A percentile compares a stretch with the other conserved stretches of the same genome.
Evolutionary conservation across 208 protist species (phyloP).

Genomic region (Leishmania arabica): DNA sequence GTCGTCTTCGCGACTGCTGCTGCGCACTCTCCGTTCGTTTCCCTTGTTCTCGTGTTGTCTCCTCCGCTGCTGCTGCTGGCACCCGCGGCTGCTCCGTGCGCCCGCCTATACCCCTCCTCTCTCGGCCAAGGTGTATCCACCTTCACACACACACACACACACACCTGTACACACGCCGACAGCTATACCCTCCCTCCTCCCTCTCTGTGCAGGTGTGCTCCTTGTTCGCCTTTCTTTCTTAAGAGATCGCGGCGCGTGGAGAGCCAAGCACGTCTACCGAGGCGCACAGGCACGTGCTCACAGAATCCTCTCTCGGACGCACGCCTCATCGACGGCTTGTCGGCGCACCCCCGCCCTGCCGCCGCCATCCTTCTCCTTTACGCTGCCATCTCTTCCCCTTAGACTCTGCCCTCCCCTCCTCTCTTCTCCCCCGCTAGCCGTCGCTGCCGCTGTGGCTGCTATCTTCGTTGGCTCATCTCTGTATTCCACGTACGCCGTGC

Average conservation of each 20-base stretch:
- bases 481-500: neutral
- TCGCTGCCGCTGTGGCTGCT: neutral
- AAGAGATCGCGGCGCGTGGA: neutral
- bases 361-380: neutral
- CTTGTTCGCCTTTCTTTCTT: neutral
- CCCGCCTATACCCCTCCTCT: neutral
- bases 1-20: neutral
- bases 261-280: neutral
- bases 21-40: neutral
- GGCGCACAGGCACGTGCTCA: neutral
- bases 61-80: neutral
- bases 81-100: neutral
- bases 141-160: neutral
- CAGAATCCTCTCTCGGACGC: neutral
- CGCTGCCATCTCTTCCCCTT: neutral
- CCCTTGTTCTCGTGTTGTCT: neutral
- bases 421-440: neutral
- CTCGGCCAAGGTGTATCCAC: neutral
- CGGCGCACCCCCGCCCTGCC: neutral
- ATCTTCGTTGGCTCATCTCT: neutral
- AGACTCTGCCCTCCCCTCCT: neutral
- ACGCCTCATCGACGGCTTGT: neutral
- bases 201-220: neutral
- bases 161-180: neutral
- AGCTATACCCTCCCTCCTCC: neutral